Base-by-base conservation (phyloP, 768 basidiomycete species). In the Serendipita vermifera region DNA sequence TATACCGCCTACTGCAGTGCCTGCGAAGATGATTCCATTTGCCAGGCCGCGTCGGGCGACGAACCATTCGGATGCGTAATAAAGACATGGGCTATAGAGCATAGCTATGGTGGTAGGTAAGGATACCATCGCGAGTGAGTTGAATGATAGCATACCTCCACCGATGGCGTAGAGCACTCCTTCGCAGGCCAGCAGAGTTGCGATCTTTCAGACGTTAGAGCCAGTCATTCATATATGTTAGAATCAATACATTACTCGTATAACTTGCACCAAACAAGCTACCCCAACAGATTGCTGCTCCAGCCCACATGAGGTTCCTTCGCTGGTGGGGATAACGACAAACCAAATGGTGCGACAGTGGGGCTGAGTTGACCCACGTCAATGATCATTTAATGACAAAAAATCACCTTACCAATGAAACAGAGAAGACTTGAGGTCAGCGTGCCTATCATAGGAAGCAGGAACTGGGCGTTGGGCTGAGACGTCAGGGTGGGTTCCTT, bases 51-150 rank as follows among this genome's bases (percentile, higher is more conserved):
- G 60, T 1, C 64, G 62, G n/a, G 59, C 46, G 22, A 64, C 63
- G 58, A 70, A 69, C 67, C 69, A 69, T 56, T 69, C 67, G 15
- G 66, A 62, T 48, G 69, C 55, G 57, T 64, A 66, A 3, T 61
- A 60, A 20, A 69, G 57, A 54, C 64, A 63, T 27, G 67, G 68
- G 31, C 62, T 58, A 56, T 69, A 66, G 1, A 64, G 54, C 11
- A 69, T 58, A 17, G 64, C 64, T 66, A 48, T 39, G 38, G 26
- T 33, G 43, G 9, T 15, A 29, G 20, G 40, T 51, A 22, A 51
- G 46, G 15, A 9, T 15, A 51, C 20, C 41, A 32, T 26, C 11
- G 40, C n/a, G 38, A 26, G 6, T 13, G 38, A 51, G 38, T 9
- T n/a, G 55, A 41, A 7, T 26, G 20, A 20, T 5, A 24, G 39